These are phyloP conservation scores for Fusarium euwallaceae DNA, from an alignment of 2,329 filamentous ascomycete species.

Conservation along the genomic window DNA sequence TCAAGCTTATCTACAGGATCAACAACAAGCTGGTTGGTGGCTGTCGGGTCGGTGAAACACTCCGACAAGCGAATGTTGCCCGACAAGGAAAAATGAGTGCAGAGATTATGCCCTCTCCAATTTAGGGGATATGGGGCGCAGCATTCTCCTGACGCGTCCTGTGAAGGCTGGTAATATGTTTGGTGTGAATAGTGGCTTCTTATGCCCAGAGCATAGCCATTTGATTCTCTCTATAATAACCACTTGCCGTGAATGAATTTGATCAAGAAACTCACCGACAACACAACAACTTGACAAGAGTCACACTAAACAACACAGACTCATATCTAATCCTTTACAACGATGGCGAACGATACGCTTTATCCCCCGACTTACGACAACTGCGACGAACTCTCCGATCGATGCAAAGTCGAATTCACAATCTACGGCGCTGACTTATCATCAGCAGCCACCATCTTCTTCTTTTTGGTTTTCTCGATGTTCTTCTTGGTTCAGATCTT, in stretches of 20 bases:
- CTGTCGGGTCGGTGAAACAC: background rate
- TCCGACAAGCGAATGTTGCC: background rate
- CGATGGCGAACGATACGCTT: background rate
- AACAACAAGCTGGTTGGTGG: background rate
- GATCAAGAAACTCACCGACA: background rate
- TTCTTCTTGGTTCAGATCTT: slow-evolving; percentile 50
- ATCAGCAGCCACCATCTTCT: slow-evolving; percentile 43
- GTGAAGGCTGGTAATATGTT: background rate
- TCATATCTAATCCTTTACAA: background rate
- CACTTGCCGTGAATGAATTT: background rate
- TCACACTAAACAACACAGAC: background rate
- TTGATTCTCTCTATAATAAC: background rate
- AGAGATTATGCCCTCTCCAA: background rate
- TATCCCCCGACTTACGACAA: slow-evolving; percentile 22
- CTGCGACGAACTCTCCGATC: slow-evolving; percentile 40
- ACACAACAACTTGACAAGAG: background rate
- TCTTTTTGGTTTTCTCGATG: slow-evolving; percentile 53
- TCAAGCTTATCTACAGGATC: background rate
- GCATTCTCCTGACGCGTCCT: slow-evolving; percentile 1
- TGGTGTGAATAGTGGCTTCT: background rate
- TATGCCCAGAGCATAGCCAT: background rate
- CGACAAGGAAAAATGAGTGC: background rate
- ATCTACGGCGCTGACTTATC: slow-evolving; percentile 43
- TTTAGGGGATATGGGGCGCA: background rate
- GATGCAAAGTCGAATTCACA: slow-evolving; percentile 42